A percentile compares a stretch with the other conserved stretches of the same genome.
These are phyloP conservation scores for Plenodomus tracheiphilus DNA, from an alignment of 2,329 filamentous ascomycete genomes.

Conservation along the genomic window DNA sequence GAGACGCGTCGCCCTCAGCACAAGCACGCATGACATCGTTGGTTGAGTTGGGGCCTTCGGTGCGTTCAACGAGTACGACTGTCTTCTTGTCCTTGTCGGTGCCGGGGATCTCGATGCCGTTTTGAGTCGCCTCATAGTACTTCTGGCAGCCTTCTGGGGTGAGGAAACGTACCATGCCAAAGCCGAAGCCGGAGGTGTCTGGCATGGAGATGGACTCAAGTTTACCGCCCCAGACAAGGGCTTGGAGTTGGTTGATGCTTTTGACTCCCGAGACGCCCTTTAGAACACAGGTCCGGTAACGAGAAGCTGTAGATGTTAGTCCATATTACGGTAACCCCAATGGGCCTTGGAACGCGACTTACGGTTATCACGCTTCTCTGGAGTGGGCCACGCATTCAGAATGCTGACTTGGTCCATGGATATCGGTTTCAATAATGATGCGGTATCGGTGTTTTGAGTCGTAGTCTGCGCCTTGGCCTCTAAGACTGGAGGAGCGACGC, in stretches of 20 bases:
- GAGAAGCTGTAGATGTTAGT: slow-evolving; percentile 4
- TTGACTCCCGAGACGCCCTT: slow-evolving; percentile 26
- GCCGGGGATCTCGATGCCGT: slow-evolving; percentile 30
- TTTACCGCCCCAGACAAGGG: slow-evolving; percentile 44
- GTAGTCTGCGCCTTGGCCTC: neutral
- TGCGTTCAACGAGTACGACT: slow-evolving; percentile 34
- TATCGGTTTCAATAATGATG: neutral
- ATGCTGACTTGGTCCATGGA: slow-evolving; percentile 11
- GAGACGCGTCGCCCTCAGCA: slow-evolving; percentile 47
- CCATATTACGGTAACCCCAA: no score
- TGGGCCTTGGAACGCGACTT: slow-evolving; percentile 10
- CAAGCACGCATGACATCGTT: slow-evolving; percentile 48
- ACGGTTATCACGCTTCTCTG: slow-evolving; percentile 36
- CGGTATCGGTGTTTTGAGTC: neutral
- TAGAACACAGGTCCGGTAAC: slow-evolving; percentile 30
- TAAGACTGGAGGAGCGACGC: neutral
- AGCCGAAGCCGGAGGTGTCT: slow-evolving; percentile 23
- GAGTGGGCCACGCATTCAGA: slow-evolving; percentile 30
- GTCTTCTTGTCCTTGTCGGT: slow-evolving; percentile 21
- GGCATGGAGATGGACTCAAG: slow-evolving; percentile 37
- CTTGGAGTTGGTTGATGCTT: slow-evolving; percentile 35
- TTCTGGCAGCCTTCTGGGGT: slow-evolving; percentile 36
- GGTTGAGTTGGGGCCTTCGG: slow-evolving; percentile 33
- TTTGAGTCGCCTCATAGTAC: slow-evolving; percentile 39
- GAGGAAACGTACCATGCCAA: slow-evolving; percentile 39